These are phyloP conservation scores for Vitellaria paradoxa DNA, from an alignment of 179 eudicot species.

Conservation along the genomic window DNA sequence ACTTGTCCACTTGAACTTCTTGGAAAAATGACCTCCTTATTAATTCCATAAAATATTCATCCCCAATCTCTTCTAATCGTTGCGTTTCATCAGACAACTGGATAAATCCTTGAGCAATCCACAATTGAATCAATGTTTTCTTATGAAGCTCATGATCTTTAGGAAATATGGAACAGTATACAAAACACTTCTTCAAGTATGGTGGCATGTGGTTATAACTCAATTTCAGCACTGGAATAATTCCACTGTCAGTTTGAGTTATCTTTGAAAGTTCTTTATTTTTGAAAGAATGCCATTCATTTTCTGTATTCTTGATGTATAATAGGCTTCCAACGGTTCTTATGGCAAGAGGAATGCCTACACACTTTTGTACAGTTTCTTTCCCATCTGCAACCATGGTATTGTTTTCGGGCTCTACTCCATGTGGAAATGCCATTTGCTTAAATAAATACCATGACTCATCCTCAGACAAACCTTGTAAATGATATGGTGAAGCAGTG, in stretches of 20 bases:
- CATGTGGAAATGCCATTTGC: not conserved
- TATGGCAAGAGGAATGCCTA: too few species aligned
- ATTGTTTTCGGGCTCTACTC: not conserved
- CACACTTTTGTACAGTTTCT: slow-evolving; percentile 12
- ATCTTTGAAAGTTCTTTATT: too few species aligned
- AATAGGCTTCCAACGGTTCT: slow-evolving; percentile 3
- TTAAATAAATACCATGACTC: not conserved
- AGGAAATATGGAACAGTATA: slow-evolving; percentile 33
- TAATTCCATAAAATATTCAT: slow-evolving; percentile 4
- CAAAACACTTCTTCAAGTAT: slow-evolving; percentile 27
- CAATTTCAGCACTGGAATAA: slow-evolving; percentile 19
- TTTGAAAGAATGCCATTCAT: too few species aligned
- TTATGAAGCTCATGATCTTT: slow-evolving; percentile 13
- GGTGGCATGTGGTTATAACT: slow-evolving; percentile 3
- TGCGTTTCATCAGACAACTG: too few species aligned
- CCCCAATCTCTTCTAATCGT: slow-evolving; percentile 17
- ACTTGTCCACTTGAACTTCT: not conserved
- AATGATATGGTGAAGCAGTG: not conserved
- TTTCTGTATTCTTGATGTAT: not conserved
- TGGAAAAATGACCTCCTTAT: slow-evolving; percentile 16
- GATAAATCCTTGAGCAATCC: too few species aligned
- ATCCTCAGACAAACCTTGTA: too few species aligned
- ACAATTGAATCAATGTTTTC: slow-evolving; percentile 2
- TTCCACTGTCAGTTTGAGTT: not conserved
- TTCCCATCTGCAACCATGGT: not conserved